Evolutionary conservation across 1,139 yeast genomes (phyloP).

Genomic region (Zygosaccharomyces pseudobailii): DNA sequence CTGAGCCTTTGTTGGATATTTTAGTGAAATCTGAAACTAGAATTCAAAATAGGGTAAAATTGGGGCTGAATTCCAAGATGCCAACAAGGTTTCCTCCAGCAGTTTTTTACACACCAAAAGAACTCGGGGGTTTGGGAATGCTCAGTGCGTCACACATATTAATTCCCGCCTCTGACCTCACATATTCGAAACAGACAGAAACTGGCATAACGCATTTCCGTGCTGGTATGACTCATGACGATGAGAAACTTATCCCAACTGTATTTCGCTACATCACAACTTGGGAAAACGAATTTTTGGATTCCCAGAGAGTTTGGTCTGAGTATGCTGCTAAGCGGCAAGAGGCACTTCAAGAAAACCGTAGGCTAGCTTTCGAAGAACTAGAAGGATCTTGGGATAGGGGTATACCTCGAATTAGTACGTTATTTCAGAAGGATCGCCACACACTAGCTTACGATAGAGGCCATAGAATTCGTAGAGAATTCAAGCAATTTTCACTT

Average conservation of each 20-base stretch:
- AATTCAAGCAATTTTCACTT: slow-evolving; percentile 68
- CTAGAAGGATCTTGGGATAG: slow-evolving; percentile 93
- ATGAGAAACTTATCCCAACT: slow-evolving; percentile 83
- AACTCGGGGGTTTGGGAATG: slow-evolving; percentile 97
- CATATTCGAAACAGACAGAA: slow-evolving; percentile 91
- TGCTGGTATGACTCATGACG: slow-evolving; percentile 83
- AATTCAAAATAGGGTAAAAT: slow-evolving; percentile 88
- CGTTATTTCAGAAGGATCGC: slow-evolving; percentile 90
- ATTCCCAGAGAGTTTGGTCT: slow-evolving; percentile 96
- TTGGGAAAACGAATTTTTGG: slow-evolving; percentile 95
- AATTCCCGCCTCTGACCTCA: slow-evolving; percentile 87
- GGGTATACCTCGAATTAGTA: slow-evolving; percentile 93
- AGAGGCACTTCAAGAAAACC: slow-evolving; percentile 81
- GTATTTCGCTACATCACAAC: slow-evolving; percentile 87
- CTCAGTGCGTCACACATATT: slow-evolving; percentile 92
- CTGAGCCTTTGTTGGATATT: slow-evolving; percentile 71
- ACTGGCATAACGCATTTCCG: slow-evolving; percentile 93
- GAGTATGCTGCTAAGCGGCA: slow-evolving; percentile 88
- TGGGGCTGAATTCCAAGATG: slow-evolving; percentile 96
- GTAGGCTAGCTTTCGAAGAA: slow-evolving; percentile 87
- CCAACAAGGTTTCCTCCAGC: slow-evolving; percentile 99
- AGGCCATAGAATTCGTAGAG: slow-evolving; percentile 82
- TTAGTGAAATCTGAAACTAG: slow-evolving; percentile 90
- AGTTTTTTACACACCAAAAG: slow-evolving; percentile 95
- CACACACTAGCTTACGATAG: slow-evolving; percentile 93